Conservation (phyloP, 805 yeast genomes). For the Starmerella sirachaensis region DNA sequence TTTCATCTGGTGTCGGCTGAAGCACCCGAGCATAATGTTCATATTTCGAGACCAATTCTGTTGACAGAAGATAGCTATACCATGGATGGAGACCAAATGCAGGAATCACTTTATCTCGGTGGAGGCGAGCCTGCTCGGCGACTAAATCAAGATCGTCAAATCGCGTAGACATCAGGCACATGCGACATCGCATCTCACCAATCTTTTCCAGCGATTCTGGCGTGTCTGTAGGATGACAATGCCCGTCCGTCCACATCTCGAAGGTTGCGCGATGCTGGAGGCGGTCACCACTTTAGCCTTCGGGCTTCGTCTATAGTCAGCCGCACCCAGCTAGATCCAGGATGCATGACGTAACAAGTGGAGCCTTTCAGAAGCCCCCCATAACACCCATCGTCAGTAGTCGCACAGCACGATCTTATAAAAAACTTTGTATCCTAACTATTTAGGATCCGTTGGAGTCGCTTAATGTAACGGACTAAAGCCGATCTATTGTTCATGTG, state of each 20-base stretch:
- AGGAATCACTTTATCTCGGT: slow-evolving; percentile 27
- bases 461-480: no score
- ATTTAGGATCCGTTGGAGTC: no score
- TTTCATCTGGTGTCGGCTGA: slow-evolving; percentile 28
- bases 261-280: no score
- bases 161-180: slow-evolving; percentile 31
- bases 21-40: slow-evolving; percentile 50
- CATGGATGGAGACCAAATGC: slow-evolving; percentile 74
- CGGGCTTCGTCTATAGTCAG: no score
- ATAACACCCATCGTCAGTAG: no score
- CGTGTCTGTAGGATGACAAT: slow-evolving; percentile 32
- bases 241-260: slow-evolving; percentile 28
- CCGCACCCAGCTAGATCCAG: no score
- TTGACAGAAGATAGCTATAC: slow-evolving; percentile 58
- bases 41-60: slow-evolving; percentile 17
- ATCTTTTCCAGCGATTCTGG: slow-evolving; percentile 20
- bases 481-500: no score
- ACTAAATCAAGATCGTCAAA: slow-evolving; percentile 29
- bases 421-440: no score
- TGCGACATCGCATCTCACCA: slow-evolving; percentile 15
- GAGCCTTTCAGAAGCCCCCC: no score
- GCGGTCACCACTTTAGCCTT: no score
- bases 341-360: no score
- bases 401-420: no score
- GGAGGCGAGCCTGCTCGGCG: slow-evolving; percentile 21